Evolutionary conservation across 1,139 yeast species (phyloP).

Genomic region (Taiozyma sp.): DNA sequence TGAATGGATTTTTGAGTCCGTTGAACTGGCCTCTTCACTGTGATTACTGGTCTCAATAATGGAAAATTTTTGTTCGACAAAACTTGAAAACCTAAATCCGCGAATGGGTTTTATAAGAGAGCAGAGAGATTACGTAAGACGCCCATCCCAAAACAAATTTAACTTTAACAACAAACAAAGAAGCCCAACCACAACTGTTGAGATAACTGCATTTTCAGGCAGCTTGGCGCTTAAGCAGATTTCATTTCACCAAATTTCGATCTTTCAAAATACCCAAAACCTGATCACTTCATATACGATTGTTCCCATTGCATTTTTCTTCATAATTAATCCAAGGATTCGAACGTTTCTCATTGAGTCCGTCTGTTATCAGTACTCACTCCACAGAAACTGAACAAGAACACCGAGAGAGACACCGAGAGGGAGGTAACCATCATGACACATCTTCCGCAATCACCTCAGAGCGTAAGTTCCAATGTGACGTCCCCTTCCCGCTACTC

Average conservation of each 20-base stretch:
- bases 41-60: neutral
- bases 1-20: neutral
- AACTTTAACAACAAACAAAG: neutral
- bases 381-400: neutral
- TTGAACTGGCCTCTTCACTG: neutral
- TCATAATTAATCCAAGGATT: too few relatives aligned
- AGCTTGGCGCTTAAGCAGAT: neutral
- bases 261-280: too few relatives aligned
- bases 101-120: neutral
- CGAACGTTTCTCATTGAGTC: neutral
- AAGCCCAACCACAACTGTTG: neutral
- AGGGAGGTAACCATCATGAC: neutral
- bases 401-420: neutral
- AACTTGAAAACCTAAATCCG: neutral
- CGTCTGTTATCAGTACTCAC: neutral
- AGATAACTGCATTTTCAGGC: neutral
- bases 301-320: neutral
- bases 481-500: conserved; percentile 21
- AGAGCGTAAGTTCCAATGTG: conserved; percentile 3
- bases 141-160: neutral
- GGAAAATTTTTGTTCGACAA: neutral
- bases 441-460: neutral
- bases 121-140: neutral
- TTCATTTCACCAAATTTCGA: neutral
- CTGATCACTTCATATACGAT: neutral